Evolutionary conservation across 768 basidiomycete genomes (phyloP).

Genomic region (Tulasnella sp.): DNA sequence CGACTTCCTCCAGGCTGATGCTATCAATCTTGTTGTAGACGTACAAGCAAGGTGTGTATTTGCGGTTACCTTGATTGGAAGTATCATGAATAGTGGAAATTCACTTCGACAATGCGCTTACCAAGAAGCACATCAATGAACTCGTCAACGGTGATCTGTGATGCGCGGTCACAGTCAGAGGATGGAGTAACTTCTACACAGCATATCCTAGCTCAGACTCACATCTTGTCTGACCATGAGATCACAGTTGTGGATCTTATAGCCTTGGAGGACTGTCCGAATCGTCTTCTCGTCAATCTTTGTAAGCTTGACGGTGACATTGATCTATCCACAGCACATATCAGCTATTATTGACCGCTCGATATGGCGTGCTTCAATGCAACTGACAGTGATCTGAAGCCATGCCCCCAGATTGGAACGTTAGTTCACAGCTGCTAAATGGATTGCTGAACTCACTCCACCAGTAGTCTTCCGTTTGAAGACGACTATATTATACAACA

Average conservation of each 20-base stretch:
- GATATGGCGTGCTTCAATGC: background rate
- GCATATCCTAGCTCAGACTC: conserved; percentile 22
- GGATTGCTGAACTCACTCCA: conserved; percentile 66
- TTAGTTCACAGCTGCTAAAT: too few species aligned
- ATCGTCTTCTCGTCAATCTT: conserved; percentile 94
- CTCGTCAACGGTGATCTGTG: conserved; percentile 85
- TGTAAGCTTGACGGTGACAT: conserved; percentile 85
- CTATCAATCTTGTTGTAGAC: conserved; percentile 97
- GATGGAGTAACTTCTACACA: conserved; percentile 1
- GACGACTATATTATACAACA: conserved; percentile 41
- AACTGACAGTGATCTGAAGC: conserved; percentile 58
- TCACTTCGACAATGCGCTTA: conserved; percentile 23
- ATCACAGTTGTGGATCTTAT: conserved; percentile 91
- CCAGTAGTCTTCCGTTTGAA: conserved; percentile 91
- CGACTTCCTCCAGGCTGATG: conserved; percentile 70
- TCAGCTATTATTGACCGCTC: background rate
- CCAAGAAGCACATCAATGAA: conserved; percentile 98
- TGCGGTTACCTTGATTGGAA: conserved; percentile 57
- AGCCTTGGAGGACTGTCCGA: conserved; percentile 80
- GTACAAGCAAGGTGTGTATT: conserved; percentile 91
- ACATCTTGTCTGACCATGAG: conserved; percentile 99
- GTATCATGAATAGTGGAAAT: background rate
- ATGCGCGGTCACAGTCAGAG: conserved; percentile 14
- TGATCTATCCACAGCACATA: conserved; percentile 40
- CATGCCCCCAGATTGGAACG: background rate